These are phyloP conservation scores for Hygrophila difformis DNA, from an alignment of 257 asterid genomes.

Conservation along the genomic window DNA sequence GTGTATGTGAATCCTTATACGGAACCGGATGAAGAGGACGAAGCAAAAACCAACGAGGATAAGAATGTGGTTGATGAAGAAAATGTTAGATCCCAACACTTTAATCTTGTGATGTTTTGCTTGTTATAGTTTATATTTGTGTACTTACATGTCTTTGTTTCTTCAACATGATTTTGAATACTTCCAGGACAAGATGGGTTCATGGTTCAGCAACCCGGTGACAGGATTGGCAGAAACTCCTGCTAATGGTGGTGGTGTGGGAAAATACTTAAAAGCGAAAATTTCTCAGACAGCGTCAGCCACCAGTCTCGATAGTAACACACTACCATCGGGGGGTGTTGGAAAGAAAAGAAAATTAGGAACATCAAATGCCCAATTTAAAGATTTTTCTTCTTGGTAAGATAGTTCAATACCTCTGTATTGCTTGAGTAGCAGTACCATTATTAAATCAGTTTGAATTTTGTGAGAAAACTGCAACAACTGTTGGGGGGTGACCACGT, in stretches of 20 bases:
- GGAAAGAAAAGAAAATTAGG: slow-evolving; percentile 66
- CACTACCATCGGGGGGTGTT: slow-evolving; percentile 31
- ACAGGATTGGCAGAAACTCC: slow-evolving; percentile 38
- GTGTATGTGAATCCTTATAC: slow-evolving; percentile 78
- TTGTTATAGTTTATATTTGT: not conserved
- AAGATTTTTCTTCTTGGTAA: slow-evolving; percentile 81
- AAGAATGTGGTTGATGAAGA: slow-evolving; percentile 58
- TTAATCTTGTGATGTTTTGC: slow-evolving; percentile 10
- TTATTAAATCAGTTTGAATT: not conserved
- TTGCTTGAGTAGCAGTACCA: not conserved
- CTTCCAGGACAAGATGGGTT: slow-evolving; percentile 81
- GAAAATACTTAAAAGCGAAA: slow-evolving; percentile 63
- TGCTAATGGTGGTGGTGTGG: slow-evolving; percentile 57
- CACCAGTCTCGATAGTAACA: slow-evolving; percentile 28
- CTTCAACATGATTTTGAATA: slow-evolving; percentile 4
- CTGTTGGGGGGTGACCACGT: too few species aligned
- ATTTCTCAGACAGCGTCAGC: slow-evolving; percentile 28
- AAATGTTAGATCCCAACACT: slow-evolving; percentile 37
- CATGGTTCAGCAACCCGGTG: slow-evolving; percentile 91
- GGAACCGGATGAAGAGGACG: slow-evolving; percentile 75
- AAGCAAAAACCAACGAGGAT: slow-evolving; percentile 42
- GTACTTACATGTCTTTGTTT: not conserved
- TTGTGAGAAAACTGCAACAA: slow-evolving; percentile 14
- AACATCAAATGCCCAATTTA: slow-evolving; percentile 36
- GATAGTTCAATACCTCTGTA: not conserved